These are phyloP conservation scores for Paramecium pentaurelia DNA, from an alignment of 73 alveolate species.

Conservation along the genomic window DNA sequence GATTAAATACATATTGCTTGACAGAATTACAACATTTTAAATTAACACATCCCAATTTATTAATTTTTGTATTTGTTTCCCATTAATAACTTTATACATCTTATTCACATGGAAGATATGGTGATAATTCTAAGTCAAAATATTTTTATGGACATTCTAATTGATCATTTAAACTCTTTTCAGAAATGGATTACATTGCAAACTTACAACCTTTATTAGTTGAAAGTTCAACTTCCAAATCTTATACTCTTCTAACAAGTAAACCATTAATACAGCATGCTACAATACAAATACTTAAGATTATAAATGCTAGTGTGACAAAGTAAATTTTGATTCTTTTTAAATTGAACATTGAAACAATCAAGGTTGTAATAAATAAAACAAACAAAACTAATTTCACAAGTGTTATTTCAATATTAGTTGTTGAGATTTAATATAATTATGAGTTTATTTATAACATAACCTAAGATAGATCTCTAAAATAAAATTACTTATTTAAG, in stretches of 20 bases:
- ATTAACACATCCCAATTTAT: background rate
- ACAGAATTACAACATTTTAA: background rate
- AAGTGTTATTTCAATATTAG: background rate
- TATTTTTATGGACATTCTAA: background rate
- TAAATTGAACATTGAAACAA: background rate
- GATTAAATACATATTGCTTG: background rate
- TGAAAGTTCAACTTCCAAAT: background rate
- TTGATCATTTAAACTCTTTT: background rate
- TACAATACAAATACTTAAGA: background rate
- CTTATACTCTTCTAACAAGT: background rate
- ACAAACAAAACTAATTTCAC: background rate
- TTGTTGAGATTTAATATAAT: background rate
- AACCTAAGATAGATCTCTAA: background rate
- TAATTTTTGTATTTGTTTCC: background rate
- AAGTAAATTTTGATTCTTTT: background rate
- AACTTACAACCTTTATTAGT: background rate
- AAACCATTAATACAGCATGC: background rate
- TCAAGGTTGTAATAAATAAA: background rate
- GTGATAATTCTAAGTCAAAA: background rate
- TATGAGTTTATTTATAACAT: background rate
- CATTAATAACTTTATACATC: background rate
- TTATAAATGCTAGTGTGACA: background rate
- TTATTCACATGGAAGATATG: background rate
- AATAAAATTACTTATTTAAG: background rate
- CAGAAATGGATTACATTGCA: conserved; percentile 1